These are phyloP conservation scores for Massarina eburnea DNA, from an alignment of 2,329 filamentous ascomycete genomes.

Conservation along the genomic window DNA sequence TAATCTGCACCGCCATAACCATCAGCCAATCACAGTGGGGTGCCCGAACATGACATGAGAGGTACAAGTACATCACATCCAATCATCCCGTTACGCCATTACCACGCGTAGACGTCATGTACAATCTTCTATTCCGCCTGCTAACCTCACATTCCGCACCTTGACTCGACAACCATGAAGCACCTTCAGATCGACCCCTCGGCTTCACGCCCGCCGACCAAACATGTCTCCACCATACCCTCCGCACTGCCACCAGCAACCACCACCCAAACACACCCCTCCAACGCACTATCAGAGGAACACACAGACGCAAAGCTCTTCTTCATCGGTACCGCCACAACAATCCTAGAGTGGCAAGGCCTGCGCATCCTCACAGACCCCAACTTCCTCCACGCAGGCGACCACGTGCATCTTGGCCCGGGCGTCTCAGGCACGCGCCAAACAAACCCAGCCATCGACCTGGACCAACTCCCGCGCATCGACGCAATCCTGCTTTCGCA, in stretches of 20 bases:
- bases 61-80: too few relatives aligned
- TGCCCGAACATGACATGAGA: too few relatives aligned
- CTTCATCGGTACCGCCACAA: conserved; percentile 61
- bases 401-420: conserved; percentile 67
- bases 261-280: conserved; percentile 48
- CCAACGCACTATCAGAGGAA: conserved; percentile 30
- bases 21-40: too few relatives aligned
- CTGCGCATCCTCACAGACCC: conserved; percentile 57
- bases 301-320: conserved; percentile 50
- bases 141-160: too few relatives aligned
- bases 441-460: conserved; percentile 62
- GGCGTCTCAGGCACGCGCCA: conserved; percentile 58
- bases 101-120: too few relatives aligned
- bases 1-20: too few relatives aligned
- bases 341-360: conserved; percentile 57
- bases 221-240: conserved; percentile 39
- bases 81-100: too few relatives aligned
- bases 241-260: conserved; percentile 47
- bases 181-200: conserved; percentile 45
- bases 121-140: too few relatives aligned
- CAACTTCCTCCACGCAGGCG: conserved; percentile 63
- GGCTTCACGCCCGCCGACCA: conserved; percentile 42
- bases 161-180: conserved; percentile 45
- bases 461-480: conserved; percentile 61
- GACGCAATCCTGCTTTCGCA: conserved; percentile 64